Conservation (phyloP, 352 stramenopile species). For the Globisporangium echinulatum region DNA sequence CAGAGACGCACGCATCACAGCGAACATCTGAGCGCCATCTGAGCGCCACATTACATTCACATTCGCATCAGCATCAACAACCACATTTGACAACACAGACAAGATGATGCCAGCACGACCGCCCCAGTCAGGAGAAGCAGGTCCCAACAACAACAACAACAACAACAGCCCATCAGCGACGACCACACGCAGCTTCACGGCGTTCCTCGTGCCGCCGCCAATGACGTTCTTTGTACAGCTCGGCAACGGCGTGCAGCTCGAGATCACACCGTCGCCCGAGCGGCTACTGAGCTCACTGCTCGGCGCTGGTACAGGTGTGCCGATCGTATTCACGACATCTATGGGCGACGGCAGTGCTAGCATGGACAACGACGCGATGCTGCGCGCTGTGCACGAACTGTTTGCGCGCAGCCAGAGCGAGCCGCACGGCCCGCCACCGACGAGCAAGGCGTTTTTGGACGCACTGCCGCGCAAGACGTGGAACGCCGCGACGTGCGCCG, state of each 20-base stretch:
- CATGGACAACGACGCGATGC: conserved; percentile 21
- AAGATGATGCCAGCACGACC: conserved; percentile 6
- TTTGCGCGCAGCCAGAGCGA: conserved; percentile 60
- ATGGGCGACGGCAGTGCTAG: conserved; percentile 4
- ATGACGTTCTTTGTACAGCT: conserved; percentile 62
- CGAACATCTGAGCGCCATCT: neutral
- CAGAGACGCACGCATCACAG: neutral
- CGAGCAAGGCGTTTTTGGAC: conserved; percentile 62
- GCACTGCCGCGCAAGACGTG: conserved; percentile 60
- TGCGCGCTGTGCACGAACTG: conserved; percentile 50
- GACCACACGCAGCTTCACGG: conserved; percentile 14
- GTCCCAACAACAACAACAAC: neutral
- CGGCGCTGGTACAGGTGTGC: conserved; percentile 12
- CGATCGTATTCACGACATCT: neutral
- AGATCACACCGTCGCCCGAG: conserved; percentile 36
- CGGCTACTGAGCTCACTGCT: conserved; percentile 30
- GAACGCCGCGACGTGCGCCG: conserved; percentile 28
- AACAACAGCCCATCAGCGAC: conserved; percentile 16
- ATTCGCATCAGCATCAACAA: conserved; percentile 7
- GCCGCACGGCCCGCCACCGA: conserved; percentile 55
- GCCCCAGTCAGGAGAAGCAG: neutral
- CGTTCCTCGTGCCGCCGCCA: conserved; percentile 55
- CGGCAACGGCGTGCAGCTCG: conserved; percentile 39
- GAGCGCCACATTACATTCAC: neutral
- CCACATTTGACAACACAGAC: too few relatives aligned